A percentile compares a stretch with the other conserved stretches of the same genome.
Conservation (phyloP, 2,329 filamentous ascomycete species). For the Alternaria ventricosa region DNA sequence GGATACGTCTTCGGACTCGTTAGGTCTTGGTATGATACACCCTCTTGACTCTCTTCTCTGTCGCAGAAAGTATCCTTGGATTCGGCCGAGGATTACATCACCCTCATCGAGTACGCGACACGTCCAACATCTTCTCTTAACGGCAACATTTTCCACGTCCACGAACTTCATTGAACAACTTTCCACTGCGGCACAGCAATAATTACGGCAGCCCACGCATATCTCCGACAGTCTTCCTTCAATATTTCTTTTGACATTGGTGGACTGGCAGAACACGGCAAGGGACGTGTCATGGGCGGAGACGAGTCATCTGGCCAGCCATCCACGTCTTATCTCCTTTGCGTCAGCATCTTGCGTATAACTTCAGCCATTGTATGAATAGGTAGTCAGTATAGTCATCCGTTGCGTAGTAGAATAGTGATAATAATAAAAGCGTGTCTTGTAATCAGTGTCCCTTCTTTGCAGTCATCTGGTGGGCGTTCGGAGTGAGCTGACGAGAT, state of each 20-base stretch:
- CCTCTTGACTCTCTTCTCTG: not conserved
- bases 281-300: not conserved
- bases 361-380: slow-evolving; percentile 13
- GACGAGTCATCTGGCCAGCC: not conserved
- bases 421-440: not conserved
- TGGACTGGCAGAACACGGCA: slow-evolving; percentile 2
- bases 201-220: not conserved
- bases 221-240: not conserved
- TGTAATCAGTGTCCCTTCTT: not conserved
- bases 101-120: not conserved
- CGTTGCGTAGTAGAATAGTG: slow-evolving; percentile 9
- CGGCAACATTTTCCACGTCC: not conserved
- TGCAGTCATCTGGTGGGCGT: not conserved
- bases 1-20: not conserved
- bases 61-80: not conserved
- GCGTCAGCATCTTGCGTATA: slow-evolving; percentile 6
- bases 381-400: slow-evolving; percentile 11
- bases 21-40: not conserved
- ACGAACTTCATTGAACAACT: not conserved
- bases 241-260: not conserved
- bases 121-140: not conserved
- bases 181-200: not conserved
- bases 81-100: not conserved
- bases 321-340: not conserved
- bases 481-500: not conserved